These are phyloP conservation scores for Backusella tarrabulga DNA, from an alignment of 192 early-diverging fungal species.

Conservation along the genomic window DNA sequence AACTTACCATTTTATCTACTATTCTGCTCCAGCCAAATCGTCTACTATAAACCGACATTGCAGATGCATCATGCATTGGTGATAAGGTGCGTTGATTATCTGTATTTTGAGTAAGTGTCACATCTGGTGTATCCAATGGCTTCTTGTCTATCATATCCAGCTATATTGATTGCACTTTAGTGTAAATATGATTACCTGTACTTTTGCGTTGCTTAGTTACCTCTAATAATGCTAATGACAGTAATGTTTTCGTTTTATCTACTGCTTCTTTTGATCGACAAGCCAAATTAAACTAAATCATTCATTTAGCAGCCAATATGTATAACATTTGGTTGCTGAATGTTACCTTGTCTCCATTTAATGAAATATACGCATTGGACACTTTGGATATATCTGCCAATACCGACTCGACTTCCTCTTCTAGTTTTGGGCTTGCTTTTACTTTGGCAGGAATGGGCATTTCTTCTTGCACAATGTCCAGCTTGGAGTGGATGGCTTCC, in stretches of 20 bases:
- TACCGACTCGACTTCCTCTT: neutral
- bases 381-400: slow-evolving; percentile 14
- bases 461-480: neutral
- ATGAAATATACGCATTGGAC: slow-evolving; percentile 6
- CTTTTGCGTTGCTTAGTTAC: neutral
- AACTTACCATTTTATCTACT: neutral
- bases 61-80: slow-evolving; percentile 3
- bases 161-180: neutral
- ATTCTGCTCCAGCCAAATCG: slow-evolving; percentile 12
- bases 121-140: neutral
- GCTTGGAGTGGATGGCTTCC: neutral
- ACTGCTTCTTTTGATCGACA: neutral
- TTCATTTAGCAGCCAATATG: neutral
- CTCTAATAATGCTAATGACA: slow-evolving; percentile 4
- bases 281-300: slow-evolving; percentile 11
- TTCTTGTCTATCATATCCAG: slow-evolving; percentile 9
- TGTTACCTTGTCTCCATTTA: slow-evolving; percentile 5
- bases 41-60: slow-evolving; percentile 13
- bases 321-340: neutral
- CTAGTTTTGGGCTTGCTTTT: neutral
- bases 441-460: neutral
- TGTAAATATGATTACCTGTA: too few species aligned
- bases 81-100: neutral
- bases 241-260: neutral
- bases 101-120: neutral